Percentiles rank a stretch among this genome's conserved stretches.
These are phyloP conservation scores for Candida wancherniae DNA, from an alignment of 805 yeast species.

Conservation along the genomic window DNA sequence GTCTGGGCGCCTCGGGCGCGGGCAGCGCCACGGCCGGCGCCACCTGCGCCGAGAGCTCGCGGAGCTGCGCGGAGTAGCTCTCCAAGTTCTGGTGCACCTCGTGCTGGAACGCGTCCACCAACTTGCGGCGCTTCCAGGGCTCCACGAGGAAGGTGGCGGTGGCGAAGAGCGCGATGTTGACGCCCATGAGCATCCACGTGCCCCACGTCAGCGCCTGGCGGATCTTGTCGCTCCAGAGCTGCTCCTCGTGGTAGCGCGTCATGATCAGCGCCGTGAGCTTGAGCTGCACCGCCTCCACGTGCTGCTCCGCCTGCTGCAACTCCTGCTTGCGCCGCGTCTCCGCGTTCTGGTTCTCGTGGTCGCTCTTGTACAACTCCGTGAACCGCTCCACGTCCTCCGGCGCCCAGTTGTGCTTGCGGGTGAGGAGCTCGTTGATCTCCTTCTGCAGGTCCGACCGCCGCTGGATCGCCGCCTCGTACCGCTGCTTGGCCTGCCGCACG, in stretches of 20 bases:
- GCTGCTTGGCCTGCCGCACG: constrained; percentile 45
- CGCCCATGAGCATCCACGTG: constrained; percentile 83
- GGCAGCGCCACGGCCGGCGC: neutral
- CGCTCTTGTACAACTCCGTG: constrained; percentile 74
- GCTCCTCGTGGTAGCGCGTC: constrained; percentile 92
- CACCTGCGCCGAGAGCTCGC: constrained; percentile 5
- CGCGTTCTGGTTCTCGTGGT: constrained; percentile 63
- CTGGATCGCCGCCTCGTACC: constrained; percentile 58
- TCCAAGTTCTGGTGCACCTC: constrained; percentile 49
- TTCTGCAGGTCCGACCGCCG: constrained; percentile 67
- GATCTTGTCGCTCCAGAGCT: constrained; percentile 96
- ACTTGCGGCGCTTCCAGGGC: constrained; percentile 85
- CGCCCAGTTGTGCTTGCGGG: constrained; percentile 80
- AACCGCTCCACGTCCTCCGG: constrained; percentile 76
- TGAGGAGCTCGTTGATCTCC: constrained; percentile 81
- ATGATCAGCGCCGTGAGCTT: constrained; percentile 71
- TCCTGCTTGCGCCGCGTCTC: constrained; percentile 49
- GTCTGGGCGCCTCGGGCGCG: neutral
- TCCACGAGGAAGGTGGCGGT: constrained; percentile 84
- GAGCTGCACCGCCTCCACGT: constrained; percentile 66
- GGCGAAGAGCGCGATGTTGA: constrained; percentile 72
- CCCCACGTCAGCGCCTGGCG: constrained; percentile 96
- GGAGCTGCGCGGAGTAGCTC: constrained; percentile 10
- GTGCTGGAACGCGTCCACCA: constrained; percentile 79
- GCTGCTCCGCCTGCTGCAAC: constrained; percentile 51